Evolutionary conservation across 1,284 basidiomycete species (phyloP).

Genomic region (Microbotryum intermedium): DNA sequence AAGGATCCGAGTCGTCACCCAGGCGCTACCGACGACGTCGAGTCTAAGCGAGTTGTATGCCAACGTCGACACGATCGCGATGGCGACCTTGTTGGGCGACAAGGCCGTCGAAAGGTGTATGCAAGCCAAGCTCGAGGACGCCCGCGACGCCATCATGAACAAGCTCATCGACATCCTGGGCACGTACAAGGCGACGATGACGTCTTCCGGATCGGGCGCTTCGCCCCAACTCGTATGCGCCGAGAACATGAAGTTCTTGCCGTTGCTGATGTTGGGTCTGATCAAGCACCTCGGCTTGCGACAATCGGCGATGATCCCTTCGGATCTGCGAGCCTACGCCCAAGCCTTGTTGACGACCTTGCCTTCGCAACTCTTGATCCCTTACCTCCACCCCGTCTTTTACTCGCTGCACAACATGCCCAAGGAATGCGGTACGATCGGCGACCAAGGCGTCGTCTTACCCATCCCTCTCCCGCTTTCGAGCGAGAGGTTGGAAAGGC

Average conservation of each 20-base stretch:
- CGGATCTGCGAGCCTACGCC: conserved; percentile 90
- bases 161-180: conserved; percentile 82
- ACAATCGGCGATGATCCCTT: conserved; percentile 90
- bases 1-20: conserved; percentile 88
- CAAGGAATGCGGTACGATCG: conserved; percentile 62
- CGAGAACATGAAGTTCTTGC: conserved; percentile 89
- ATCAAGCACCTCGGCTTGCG: conserved; percentile 93
- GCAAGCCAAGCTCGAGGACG: conserved; percentile 81
- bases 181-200: conserved; percentile 96
- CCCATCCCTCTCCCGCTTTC: conserved; percentile 83
- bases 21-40: conserved; percentile 84
- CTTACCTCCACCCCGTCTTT: conserved; percentile 90
- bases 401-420: conserved; percentile 97
- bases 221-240: conserved; percentile 87
- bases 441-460: conserved; percentile 69
- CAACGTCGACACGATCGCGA: conserved; percentile 87
- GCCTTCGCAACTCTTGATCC: conserved; percentile 80
- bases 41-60: conserved; percentile 90
- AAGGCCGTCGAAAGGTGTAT: conserved; percentile 93
- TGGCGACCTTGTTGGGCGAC: conserved; percentile 82
- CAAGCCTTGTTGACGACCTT: conserved; percentile 85
- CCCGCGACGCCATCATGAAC: conserved; percentile 80
- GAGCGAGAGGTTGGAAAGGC: conserved; percentile 85
- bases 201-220: conserved; percentile 80
- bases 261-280: conserved; percentile 77